Evolutionary conservation across 2,329 filamentous ascomycete species (phyloP), one percentile per base, ranked within the genome.

Genomic region (Fusarium dimerum): DNA sequence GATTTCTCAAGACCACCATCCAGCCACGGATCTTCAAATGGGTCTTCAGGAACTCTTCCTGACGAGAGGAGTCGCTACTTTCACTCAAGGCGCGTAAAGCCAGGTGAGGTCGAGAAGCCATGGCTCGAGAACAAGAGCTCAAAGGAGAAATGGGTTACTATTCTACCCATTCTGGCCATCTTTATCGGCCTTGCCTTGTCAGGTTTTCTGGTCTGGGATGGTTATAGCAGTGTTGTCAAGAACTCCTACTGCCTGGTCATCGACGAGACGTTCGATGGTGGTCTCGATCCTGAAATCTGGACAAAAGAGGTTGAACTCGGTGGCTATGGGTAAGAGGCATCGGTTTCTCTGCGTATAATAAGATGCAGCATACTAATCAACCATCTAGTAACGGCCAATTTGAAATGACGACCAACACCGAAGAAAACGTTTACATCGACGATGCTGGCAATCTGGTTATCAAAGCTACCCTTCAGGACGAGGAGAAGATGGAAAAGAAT

Each of bases 131-230:
- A 85, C 67, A 84, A 78, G 51, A 87, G 92, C 60, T 86, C 87
- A 12, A 88, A 85, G 69, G 88, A 93, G 78, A 94, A 91, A 75
- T 94, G 90, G 90, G 85, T 90, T 9, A 92, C 87, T 3, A 91
- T 93, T 57, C 81, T 95, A 51, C 90, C 90, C 3, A 67, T 92
- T 40, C 68, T 90, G 20, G 90, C 89, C 43, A 82, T 94, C 45
- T 44, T 85, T 3, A 55, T 92, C 13, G 90, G 90, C 13, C 68
- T 93, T 36, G 81, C 70, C 3, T 73, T 92, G 40, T 83, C 87
- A 1, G 89, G 79, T 1, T 83, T 92, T 63, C 73, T 94, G 42
- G 77, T 94, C 44, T 94, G 85, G 79, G 87, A 92, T 60, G 90
- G 90, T 5, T 68, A 92, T 39, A 74, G 75, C 45, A 86, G 83